Percentiles rank a stretch among this genome's conserved stretches.
Conservation (phyloP, 768 basidiomycete species). For the Xerocomellus chrysenteron region DNA sequence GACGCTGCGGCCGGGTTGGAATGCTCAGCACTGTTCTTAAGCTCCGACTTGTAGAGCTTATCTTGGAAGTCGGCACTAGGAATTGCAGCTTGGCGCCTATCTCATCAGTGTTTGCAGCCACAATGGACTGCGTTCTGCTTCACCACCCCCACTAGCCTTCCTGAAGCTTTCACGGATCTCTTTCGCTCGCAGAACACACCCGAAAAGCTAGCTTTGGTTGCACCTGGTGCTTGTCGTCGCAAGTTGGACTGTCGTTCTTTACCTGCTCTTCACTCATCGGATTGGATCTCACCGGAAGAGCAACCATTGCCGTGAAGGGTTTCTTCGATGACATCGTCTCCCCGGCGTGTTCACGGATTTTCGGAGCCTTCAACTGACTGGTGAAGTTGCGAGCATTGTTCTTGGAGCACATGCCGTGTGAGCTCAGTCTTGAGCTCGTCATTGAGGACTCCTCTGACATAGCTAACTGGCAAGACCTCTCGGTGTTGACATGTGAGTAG, state of each 20-base stretch:
- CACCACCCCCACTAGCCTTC: conserved; percentile 66
- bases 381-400: conserved; percentile 73
- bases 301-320: too few relatives aligned
- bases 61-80: conserved; percentile 58
- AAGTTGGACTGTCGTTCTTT: too few relatives aligned
- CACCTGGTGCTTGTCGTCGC: conserved; percentile 73
- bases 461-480: conserved; percentile 75
- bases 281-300: too few relatives aligned
- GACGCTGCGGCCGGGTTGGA: conserved; percentile 67
- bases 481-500: conserved; percentile 56
- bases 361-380: conserved; percentile 61
- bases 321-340: too few relatives aligned
- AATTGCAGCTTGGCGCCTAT: conserved; percentile 58
- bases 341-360: conserved; percentile 55
- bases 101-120: conserved; percentile 63
- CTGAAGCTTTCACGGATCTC: conserved; percentile 68
- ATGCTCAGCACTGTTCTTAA: conserved; percentile 62
- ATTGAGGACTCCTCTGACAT: conserved; percentile 78
- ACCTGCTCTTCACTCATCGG: too few relatives aligned
- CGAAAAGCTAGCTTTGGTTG: conserved; percentile 63
- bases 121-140: conserved; percentile 57
- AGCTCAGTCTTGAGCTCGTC: conserved; percentile 68
- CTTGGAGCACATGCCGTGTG: conserved; percentile 63
- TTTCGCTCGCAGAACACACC: conserved; percentile 56
- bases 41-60: conserved; percentile 57